phyloP scores from a whole-genome alignment of 2,329 filamentous ascomycete genomes.

The Fusarium nygamai region DNA sequence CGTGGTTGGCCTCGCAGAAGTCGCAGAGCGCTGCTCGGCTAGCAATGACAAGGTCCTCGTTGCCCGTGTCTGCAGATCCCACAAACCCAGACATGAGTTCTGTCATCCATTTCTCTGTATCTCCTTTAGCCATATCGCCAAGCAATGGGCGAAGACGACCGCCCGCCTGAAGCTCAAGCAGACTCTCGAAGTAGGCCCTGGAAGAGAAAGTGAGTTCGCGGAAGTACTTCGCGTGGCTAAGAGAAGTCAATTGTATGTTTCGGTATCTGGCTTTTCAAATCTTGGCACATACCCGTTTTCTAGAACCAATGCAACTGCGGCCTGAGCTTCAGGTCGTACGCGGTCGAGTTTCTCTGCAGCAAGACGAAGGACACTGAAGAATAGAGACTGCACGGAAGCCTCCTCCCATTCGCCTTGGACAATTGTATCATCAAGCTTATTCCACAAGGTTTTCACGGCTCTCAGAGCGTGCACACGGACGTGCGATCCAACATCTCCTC shows the following conservation, averaged over 20 bases:
- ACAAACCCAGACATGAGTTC: slow-evolving; percentile 73
- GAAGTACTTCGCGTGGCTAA: slow-evolving; percentile 51
- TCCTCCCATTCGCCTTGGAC: slow-evolving; percentile 34
- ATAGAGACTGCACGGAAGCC: slow-evolving; percentile 52
- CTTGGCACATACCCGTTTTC: slow-evolving; percentile 54
- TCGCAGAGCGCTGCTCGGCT: slow-evolving; percentile 72
- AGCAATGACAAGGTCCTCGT: slow-evolving; percentile 77
- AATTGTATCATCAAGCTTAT: slow-evolving; percentile 42
- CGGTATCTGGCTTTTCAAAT: not conserved
- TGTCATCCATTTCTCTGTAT: slow-evolving; percentile 55
- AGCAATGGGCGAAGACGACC: slow-evolving; percentile 52
- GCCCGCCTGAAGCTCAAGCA: slow-evolving; percentile 59
- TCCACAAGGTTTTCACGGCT: slow-evolving; percentile 74
- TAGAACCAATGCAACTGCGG: slow-evolving; percentile 59
- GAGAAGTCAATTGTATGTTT: slow-evolving; percentile 36
- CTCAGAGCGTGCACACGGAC: slow-evolving; percentile 83
- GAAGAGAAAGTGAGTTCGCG: slow-evolving; percentile 64
- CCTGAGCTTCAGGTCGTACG: slow-evolving; percentile 75
- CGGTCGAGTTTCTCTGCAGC: slow-evolving; percentile 91
- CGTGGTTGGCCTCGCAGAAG: slow-evolving; percentile 57
- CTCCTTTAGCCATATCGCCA: slow-evolving; percentile 46
- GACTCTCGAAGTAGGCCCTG: slow-evolving; percentile 64
- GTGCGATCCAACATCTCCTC: slow-evolving; percentile 90
- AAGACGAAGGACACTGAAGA: slow-evolving; percentile 69
- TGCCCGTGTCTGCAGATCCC: slow-evolving; percentile 80